Conservation (phyloP, 345 rosid genomes). For the Triadica sebifera region DNA sequence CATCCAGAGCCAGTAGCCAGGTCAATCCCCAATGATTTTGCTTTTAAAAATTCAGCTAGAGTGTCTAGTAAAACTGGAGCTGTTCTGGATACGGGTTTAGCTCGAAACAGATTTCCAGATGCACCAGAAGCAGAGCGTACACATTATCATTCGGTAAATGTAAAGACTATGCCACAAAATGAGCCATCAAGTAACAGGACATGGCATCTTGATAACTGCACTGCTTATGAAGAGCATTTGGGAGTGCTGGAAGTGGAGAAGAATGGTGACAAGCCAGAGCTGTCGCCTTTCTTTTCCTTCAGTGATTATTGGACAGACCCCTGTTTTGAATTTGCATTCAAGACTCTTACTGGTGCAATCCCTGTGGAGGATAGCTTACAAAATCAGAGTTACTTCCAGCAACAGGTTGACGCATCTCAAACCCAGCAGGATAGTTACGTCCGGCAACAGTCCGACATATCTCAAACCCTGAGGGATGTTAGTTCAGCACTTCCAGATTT, state of each 20-base stretch:
- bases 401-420: conserved; percentile 25
- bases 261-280: conserved; percentile 18
- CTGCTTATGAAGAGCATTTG: not conserved
- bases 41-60: not conserved
- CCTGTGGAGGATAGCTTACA: conserved; percentile 34
- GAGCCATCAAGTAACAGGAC: too few species aligned
- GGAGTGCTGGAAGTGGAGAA: conserved; percentile 11
- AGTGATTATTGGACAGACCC: conserved; percentile 45
- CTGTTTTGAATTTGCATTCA: conserved; percentile 46
- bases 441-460: too few species aligned
- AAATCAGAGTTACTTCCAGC: conserved; percentile 40
- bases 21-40: conserved; percentile 6
- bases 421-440: conserved; percentile 2
- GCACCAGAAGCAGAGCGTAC: not conserved
- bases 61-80: conserved; percentile 10
- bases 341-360: conserved; percentile 41
- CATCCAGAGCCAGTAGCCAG: conserved; percentile 14
- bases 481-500: conserved; percentile 33
- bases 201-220: too few species aligned
- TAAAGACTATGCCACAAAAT: too few species aligned
- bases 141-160: conserved; percentile 4
- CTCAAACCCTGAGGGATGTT: conserved; percentile 14
- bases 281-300: conserved; percentile 14
- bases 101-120: conserved; percentile 6
- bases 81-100: not conserved